phyloP scores from a whole-genome alignment of 225 moss, liverwort and hornwort species.

The Neckera pumila region DNA sequence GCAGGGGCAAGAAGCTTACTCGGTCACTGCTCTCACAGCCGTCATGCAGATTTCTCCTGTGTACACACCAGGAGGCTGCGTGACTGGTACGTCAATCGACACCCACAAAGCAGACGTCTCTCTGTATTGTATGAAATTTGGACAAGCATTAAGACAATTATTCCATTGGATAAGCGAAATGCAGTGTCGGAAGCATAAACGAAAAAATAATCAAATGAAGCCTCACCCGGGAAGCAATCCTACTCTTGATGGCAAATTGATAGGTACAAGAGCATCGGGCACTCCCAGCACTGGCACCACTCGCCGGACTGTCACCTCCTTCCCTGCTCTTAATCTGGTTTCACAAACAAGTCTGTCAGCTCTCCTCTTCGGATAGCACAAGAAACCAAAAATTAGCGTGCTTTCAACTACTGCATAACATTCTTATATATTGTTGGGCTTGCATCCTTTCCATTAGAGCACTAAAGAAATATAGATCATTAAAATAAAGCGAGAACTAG shows the following conservation, averaged over 20 bases:
- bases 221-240: slow-evolving; percentile 75
- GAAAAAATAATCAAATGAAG: not conserved
- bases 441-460: not conserved
- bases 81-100: slow-evolving; percentile 66
- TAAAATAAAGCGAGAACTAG: not conserved
- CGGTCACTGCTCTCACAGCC: slow-evolving; percentile 47
- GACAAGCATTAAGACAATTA: not conserved
- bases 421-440: not conserved
- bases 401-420: not conserved
- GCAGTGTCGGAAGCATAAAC: not conserved
- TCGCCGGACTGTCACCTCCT: slow-evolving; percentile 62
- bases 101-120: slow-evolving; percentile 83
- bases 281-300: slow-evolving; percentile 81
- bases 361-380: not conserved
- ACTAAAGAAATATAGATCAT: not conserved
- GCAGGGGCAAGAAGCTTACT: slow-evolving; percentile 36
- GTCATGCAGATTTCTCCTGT: slow-evolving; percentile 60
- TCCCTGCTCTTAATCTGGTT: slow-evolving; percentile 55
- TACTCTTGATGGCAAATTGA: slow-evolving; percentile 48
- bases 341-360: not conserved
- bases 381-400: not conserved
- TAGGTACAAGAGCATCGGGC: slow-evolving; percentile 86
- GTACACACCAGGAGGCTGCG: slow-evolving; percentile 79
- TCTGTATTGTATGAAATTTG: slow-evolving; percentile 19
- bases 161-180: not conserved